phyloP scores from a whole-genome alignment of 768 basidiomycete species.

The Lactarius trivialis region DNA sequence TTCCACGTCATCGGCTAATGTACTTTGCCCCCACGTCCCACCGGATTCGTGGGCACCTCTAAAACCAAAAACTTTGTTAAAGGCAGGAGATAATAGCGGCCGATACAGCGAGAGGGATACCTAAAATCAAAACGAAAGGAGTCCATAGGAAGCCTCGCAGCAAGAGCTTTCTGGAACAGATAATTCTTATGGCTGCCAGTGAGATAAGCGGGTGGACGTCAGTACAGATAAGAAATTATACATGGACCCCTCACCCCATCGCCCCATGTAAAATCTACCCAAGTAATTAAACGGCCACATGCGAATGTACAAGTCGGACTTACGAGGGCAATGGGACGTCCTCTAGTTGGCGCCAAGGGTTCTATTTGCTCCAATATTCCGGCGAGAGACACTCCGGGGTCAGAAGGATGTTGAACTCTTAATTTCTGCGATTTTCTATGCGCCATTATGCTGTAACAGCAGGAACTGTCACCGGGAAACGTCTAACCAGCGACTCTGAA shows the following conservation, averaged over 20 bases:
- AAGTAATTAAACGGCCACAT: background rate
- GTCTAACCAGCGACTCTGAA: background rate
- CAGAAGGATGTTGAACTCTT: background rate
- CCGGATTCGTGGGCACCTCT: constrained; percentile 77
- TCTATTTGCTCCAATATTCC: constrained; percentile 16
- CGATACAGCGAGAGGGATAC: constrained; percentile 35
- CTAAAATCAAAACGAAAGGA: constrained; percentile 87
- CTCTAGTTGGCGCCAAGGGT: background rate
- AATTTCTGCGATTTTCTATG: constrained; percentile 3
- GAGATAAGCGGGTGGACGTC: constrained; percentile 9
- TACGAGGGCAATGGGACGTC: constrained; percentile 14
- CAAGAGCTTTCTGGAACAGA: constrained; percentile 70
- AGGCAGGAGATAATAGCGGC: background rate
- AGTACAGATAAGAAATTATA: background rate
- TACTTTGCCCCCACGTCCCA: constrained; percentile 58
- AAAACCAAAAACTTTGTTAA: background rate
- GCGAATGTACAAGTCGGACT: constrained; percentile 1
- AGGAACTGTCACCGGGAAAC: background rate
- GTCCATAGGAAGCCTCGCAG: constrained; percentile 57
- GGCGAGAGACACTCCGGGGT: background rate
- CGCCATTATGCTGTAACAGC: background rate
- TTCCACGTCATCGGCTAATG: constrained; percentile 51
- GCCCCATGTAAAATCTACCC: constrained; percentile 71
- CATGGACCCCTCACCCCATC: constrained; percentile 52
- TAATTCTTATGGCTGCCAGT: constrained; percentile 91